These are phyloP conservation scores for Clavispora fructus DNA, from an alignment of 805 yeast species.

Conservation along the genomic window DNA sequence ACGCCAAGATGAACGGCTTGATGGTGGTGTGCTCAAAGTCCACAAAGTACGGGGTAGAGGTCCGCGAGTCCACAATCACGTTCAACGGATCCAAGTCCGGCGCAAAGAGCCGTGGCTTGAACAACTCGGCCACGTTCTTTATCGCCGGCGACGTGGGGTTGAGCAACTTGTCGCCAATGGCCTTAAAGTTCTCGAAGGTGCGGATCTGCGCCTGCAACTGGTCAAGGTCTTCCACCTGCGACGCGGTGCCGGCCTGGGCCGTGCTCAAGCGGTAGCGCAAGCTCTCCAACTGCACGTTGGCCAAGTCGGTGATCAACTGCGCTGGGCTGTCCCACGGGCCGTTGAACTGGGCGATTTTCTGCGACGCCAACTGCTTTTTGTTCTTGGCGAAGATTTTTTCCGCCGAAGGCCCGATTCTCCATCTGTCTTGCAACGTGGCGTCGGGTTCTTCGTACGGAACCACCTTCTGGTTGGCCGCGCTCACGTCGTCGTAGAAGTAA, in stretches of 20 bases:
- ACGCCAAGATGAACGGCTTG: slow-evolving; percentile 76
- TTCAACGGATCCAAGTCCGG: slow-evolving; percentile 94
- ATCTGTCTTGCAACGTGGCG: slow-evolving; percentile 53
- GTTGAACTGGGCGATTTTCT: slow-evolving; percentile 42
- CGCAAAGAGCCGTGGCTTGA: slow-evolving; percentile 66
- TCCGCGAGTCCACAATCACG: slow-evolving; percentile 45
- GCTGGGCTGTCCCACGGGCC: slow-evolving; percentile 82
- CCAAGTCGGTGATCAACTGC: slow-evolving; percentile 60
- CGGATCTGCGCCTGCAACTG: slow-evolving; percentile 44
- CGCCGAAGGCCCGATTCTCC: slow-evolving; percentile 87
- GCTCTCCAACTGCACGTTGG: slow-evolving; percentile 60
- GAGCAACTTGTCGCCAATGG: slow-evolving; percentile 55
- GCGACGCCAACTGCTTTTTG: slow-evolving; percentile 48
- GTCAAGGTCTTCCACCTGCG: slow-evolving; percentile 38
- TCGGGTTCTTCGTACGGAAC: slow-evolving; percentile 59
- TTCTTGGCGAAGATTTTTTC: slow-evolving; percentile 77
- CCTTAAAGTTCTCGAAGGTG: slow-evolving; percentile 58
- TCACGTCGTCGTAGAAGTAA: slow-evolving; percentile 70
- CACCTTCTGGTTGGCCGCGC: slow-evolving; percentile 34
- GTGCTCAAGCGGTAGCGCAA: slow-evolving; percentile 49
- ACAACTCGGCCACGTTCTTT: slow-evolving; percentile 57
- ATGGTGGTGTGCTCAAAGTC: slow-evolving; percentile 81
- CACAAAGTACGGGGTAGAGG: slow-evolving; percentile 45
- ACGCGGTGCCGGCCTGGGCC: slow-evolving; percentile 49
- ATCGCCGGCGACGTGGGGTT: slow-evolving; percentile 48